phyloP scores from a whole-genome alignment of 2,329 filamentous ascomycete genomes.

The Nemania bipapillata region DNA sequence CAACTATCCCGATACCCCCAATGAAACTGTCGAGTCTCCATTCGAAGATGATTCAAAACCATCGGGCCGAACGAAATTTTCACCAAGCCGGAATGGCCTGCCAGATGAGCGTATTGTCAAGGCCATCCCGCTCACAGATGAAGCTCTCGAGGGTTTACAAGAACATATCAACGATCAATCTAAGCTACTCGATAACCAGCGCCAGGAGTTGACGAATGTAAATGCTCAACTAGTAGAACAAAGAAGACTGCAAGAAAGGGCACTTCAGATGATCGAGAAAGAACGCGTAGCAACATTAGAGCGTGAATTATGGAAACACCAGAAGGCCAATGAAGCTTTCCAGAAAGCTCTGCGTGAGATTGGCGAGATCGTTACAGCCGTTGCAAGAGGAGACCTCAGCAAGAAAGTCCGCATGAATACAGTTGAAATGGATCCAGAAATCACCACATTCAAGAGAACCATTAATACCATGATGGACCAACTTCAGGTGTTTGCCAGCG shows the following conservation, averaged over 20 bases:
- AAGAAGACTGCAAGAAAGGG: constrained; percentile 83
- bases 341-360: constrained; percentile 97
- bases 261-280: constrained; percentile 83
- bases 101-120: constrained; percentile 54
- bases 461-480: constrained; percentile 99
- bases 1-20: constrained; percentile 81
- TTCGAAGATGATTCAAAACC: constrained; percentile 64
- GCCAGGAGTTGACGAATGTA: constrained; percentile 84
- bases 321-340: constrained; percentile 98
- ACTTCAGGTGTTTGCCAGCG: constrained; percentile 93
- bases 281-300: constrained; percentile 90
- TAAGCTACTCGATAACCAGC: constrained; percentile 87
- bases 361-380: constrained; percentile 95
- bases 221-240: constrained; percentile 87
- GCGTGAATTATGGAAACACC: constrained; percentile 93
- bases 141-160: constrained; percentile 84
- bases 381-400: constrained; percentile 92
- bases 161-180: constrained; percentile 95
- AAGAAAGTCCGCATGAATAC: constrained; percentile 97
- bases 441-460: constrained; percentile 95
- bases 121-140: constrained; percentile 73
- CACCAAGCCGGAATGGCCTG: constrained; percentile 52
- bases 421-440: constrained; percentile 97
- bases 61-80: constrained; percentile 58
- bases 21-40: constrained; percentile 74